Base-by-base conservation (phyloP, 2,329 filamentous ascomycete genomes). In the Didymella glomerata region DNA sequence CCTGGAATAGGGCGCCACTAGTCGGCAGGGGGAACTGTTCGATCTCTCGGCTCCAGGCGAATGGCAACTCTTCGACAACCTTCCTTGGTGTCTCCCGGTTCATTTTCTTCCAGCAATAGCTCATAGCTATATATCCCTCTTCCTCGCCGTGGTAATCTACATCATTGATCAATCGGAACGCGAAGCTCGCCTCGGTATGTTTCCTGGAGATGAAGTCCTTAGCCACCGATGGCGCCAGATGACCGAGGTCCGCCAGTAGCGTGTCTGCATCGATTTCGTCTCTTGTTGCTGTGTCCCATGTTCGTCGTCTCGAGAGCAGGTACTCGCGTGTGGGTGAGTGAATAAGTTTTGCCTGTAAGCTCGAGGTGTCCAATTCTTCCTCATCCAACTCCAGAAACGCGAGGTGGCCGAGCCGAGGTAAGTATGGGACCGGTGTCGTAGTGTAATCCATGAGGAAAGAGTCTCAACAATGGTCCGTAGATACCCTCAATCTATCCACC, bases 121-220 rank as follows among this genome's bases (percentile, higher is more conserved):
- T 81, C 47, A 81, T 61, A 3, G 79, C 78, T 38, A 81, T 77
- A 60, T 78, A 81, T 5, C 77, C 74, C n/a, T 62, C 46, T 46
- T 77, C 76, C 32, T 78, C 73, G 40, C 67, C 70, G 6, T 61
- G 64, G 11, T 65, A 68, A 7, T 71, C 64, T 28, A 74, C 57
- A 25, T 77, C 74, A 49, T 72, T 73, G 59, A 81, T 77, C 22
- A 81, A 68, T 36, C 78, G 69, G 60, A 81, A 79, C 13, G 60
- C 44, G n/a, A 72, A 65, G n/a, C 59, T 61, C n/a, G 60, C 60
- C 24, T 63, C 51, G 8, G 59, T 58, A 32, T 64, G 51, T 34
- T 57, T 36, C 47, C 72, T 76, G 22, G 69, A 64, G 8, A 71
- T 27, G 40, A 77, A 74, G 47, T 69, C 65, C 30, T 76, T 75